Percentiles rank a stretch among this genome's conserved stretches.
These are phyloP conservation scores for Malus orientalis DNA, from an alignment of 306 rosid genomes.

Conservation along the genomic window DNA sequence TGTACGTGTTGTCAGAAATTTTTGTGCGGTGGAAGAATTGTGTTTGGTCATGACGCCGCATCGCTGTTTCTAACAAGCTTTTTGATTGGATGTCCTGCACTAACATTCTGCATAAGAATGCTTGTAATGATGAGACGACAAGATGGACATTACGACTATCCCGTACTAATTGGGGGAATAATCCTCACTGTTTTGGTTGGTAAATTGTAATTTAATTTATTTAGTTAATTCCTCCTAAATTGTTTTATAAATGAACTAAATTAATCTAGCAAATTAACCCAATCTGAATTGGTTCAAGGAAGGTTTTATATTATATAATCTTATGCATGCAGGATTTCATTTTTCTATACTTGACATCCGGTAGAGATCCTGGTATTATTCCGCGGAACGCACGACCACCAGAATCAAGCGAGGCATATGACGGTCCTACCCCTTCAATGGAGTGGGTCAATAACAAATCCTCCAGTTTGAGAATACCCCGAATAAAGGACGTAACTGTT, in stretches of 20 bases:
- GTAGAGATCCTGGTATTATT: slow-evolving; percentile 91
- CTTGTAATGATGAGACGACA: slow-evolving; percentile 26
- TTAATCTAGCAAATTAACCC: neutral
- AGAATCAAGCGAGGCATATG: slow-evolving; percentile 44
- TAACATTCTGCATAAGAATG: slow-evolving; percentile 70
- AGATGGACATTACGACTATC: slow-evolving; percentile 28
- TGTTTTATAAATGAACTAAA: neutral
- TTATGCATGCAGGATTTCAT: slow-evolving; percentile 46
- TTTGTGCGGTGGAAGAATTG: slow-evolving; percentile 73
- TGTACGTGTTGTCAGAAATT: slow-evolving; percentile 54
- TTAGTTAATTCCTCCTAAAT: neutral
- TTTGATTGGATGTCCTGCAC: slow-evolving; percentile 81
- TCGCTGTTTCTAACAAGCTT: slow-evolving; percentile 60
- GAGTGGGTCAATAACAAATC: slow-evolving; percentile 54
- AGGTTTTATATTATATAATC: neutral
- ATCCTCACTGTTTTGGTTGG: slow-evolving; percentile 82
- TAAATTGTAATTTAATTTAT: slow-evolving; percentile 12
- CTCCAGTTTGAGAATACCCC: slow-evolving; percentile 50
- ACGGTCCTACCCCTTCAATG: slow-evolving; percentile 32
- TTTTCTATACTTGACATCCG: slow-evolving; percentile 78
- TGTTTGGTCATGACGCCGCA: slow-evolving; percentile 71
- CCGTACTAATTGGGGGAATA: slow-evolving; percentile 48
- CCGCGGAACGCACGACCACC: slow-evolving; percentile 61
- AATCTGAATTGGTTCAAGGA: slow-evolving; percentile 2
- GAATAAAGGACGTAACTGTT: slow-evolving; percentile 54